Base-by-base conservation (phyloP, 495 filamentous ascomycete genomes). In the Cercophora samala region DNA sequence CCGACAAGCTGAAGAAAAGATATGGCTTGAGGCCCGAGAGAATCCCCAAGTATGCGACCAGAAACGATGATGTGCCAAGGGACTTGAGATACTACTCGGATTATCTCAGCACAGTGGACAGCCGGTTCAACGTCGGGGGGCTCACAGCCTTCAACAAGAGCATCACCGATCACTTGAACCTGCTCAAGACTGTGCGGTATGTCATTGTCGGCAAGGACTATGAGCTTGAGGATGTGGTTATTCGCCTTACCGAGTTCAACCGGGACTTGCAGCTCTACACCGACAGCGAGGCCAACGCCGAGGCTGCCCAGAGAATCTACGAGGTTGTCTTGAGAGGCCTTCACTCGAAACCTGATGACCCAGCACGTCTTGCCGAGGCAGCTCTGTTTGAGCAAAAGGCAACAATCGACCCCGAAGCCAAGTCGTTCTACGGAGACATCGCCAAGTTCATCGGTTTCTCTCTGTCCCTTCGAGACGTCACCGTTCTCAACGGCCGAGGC, bases 361-460 rank as follows among this genome's bases (percentile, higher is more conserved):
- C 58, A 21, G 60, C 19, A 25, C 66, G 58, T 6, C 62, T 68
- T 13, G 62, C 46, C 3, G 66, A 68, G 58, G 66, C 56, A 17
- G 66, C 66, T 1, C 32, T 11, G 13, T 56, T 53, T 26, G 67
- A 65, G 21, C 21, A 37, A 11, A 65, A 65, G 53, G 22, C 53
- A 17, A 54, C 63, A 1, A 64, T 62, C 19, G 62, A 64, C 19
- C 24, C 46, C 4, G 22, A 18, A 17, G 51, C 22, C 2, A 68
- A 55, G 21, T 23, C 1, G 1, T 53, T 23, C 22, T 62, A 61
- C 26, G 62, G 56, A 15, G 59, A 65, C 15, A 11, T 68, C 3
- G 18, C 63, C 18, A 68, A 68, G 29, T 65, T 65, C 23, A 52
- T 37, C 3, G 64, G 60, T 26, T 68, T 68, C n/a, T n/a, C 24